phyloP scores from a whole-genome alignment of 768 basidiomycete genomes.

The Tricholoma terreum region DNA sequence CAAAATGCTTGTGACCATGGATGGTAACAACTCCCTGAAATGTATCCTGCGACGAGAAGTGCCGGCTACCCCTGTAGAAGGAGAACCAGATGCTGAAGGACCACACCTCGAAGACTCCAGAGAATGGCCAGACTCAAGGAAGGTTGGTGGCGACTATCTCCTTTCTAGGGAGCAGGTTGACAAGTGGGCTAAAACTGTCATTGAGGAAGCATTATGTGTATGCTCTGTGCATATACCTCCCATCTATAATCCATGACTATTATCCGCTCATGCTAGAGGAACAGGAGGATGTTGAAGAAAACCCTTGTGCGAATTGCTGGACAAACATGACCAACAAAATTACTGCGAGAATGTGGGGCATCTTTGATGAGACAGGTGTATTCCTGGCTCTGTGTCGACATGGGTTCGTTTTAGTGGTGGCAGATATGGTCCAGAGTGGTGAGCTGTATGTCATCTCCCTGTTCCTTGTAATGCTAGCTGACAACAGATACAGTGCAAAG shows the following conservation, averaged over 20 bases:
- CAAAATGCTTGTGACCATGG: conserved; percentile 21
- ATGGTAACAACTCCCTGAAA: conserved; percentile 23
- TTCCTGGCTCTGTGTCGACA: conserved; percentile 28
- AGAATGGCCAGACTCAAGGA: conserved; percentile 13
- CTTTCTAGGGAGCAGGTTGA: conserved; percentile 18
- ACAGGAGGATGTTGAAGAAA: background rate
- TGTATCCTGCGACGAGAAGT: conserved; percentile 2
- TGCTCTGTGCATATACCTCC: background rate
- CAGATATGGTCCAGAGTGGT: too few relatives aligned
- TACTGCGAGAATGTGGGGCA: background rate
- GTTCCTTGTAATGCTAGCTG: background rate
- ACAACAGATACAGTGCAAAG: conserved; percentile 13
- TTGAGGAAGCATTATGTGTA: conserved; percentile 4
- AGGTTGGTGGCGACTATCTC: conserved; percentile 6
- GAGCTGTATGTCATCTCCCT: background rate
- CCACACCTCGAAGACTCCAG: background rate
- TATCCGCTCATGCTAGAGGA: background rate
- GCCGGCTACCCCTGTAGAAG: background rate
- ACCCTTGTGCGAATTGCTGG: conserved; percentile 21
- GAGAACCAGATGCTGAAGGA: background rate
- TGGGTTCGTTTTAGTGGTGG: conserved; percentile 21
- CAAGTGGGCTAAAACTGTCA: conserved; percentile 13
- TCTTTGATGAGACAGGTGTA: too few relatives aligned
- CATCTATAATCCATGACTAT: background rate
- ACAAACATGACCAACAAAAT: conserved; percentile 19